Percentiles rank a stretch among this genome's conserved stretches.
These are phyloP conservation scores for Kwoniella heveanensis DNA, from an alignment of 768 basidiomycete species.

Conservation along the genomic window DNA sequence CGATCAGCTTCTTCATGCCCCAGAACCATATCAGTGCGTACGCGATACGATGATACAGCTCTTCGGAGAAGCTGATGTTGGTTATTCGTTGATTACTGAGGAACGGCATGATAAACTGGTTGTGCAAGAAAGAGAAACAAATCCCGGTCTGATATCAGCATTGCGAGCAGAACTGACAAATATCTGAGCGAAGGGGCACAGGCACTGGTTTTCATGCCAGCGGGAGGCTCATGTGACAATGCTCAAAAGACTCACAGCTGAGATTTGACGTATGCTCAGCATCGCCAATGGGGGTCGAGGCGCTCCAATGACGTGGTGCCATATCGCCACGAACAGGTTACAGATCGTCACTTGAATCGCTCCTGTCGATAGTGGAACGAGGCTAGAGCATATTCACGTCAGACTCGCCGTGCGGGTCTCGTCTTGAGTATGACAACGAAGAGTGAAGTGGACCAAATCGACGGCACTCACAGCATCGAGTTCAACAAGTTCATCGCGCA, in stretches of 20 bases:
- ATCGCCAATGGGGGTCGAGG: neutral
- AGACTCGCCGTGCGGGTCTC: neutral
- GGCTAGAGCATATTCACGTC: neutral
- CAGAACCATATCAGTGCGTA: conserved; percentile 66
- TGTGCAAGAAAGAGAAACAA: too few species aligned
- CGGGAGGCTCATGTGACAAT: too few species aligned
- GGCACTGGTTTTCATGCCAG: too few species aligned
- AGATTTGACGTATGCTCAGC: neutral
- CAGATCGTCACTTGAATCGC: neutral
- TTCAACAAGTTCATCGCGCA: conserved; percentile 78
- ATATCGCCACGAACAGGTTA: neutral
- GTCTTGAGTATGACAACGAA: too few species aligned
- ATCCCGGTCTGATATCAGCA: too few species aligned
- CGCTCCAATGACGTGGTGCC: neutral
- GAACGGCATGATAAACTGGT: neutral
- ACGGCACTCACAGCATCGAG: conserved; percentile 77
- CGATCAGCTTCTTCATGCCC: conserved; percentile 78
- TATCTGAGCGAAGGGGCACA: too few species aligned
- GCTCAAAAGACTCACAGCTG: neutral
- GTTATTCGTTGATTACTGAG: neutral
- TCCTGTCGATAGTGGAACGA: neutral
- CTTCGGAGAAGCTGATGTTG: neutral
- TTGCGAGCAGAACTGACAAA: too few species aligned
- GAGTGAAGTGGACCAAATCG: too few species aligned
- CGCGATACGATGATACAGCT: conserved; percentile 56